Percentiles rank a stretch among this genome's conserved stretches.
Evolutionary conservation across 257 asterid species (phyloP).

Genomic region (Forsythia viridissima): DNA sequence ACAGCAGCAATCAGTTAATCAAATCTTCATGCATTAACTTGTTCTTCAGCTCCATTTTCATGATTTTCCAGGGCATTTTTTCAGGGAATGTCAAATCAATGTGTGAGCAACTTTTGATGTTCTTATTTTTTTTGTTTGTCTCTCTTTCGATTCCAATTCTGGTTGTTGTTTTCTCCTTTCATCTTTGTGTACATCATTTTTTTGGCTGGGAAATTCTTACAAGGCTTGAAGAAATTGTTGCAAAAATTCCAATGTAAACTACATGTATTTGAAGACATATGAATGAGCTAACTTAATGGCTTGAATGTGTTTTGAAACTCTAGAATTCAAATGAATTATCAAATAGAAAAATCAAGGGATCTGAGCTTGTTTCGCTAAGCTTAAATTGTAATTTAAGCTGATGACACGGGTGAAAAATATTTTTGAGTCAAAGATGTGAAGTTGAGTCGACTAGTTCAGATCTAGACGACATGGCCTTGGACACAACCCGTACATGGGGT

Average conservation of each 20-base stretch:
- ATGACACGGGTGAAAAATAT: too few relatives aligned
- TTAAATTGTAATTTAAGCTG: too few relatives aligned
- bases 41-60: constrained; percentile 4
- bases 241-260: not conserved
- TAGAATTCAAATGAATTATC: too few relatives aligned
- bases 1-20: constrained; percentile 44
- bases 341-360: too few relatives aligned
- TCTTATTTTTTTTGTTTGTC: not conserved
- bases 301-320: too few relatives aligned
- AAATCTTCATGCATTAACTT: not conserved
- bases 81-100: not conserved
- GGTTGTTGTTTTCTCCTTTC: not conserved
- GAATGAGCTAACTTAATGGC: not conserved
- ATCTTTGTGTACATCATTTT: constrained; percentile 11
- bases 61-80: not conserved
- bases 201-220: constrained; percentile 18
- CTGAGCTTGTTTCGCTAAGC: too few relatives aligned
- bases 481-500: too few relatives aligned
- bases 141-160: not conserved
- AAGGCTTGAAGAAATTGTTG: constrained; percentile 5
- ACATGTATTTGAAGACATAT: not conserved
- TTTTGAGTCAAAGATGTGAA: too few relatives aligned
- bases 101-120: not conserved
- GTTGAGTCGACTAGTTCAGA: too few relatives aligned
- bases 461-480: too few relatives aligned